A percentile compares a stretch with the other conserved stretches of the same genome.
Conservation (phyloP, 2,329 filamentous ascomycete genomes). For the Mollisia scopiformis region DNA sequence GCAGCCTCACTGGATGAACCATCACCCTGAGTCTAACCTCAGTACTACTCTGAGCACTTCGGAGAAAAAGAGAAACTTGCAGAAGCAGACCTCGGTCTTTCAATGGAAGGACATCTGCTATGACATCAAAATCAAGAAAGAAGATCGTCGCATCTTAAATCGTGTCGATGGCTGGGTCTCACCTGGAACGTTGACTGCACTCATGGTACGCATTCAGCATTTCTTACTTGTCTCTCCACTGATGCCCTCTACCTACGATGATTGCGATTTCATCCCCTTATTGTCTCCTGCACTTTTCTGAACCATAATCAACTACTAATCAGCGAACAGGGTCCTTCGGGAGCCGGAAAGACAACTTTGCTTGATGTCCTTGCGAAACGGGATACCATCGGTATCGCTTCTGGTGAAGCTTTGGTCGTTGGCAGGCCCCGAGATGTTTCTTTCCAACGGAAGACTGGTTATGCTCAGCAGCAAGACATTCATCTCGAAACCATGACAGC, state of each 20-base stretch:
- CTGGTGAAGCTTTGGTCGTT: conserved; percentile 68
- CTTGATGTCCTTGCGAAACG: conserved; percentile 79
- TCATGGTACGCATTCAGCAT: conserved; percentile 71
- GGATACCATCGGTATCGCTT: conserved; percentile 84
- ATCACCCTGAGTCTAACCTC: background rate
- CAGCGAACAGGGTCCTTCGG: conserved; percentile 61
- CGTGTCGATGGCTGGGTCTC: conserved; percentile 73
- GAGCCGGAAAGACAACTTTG: conserved; percentile 83
- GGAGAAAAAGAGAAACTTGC: conserved; percentile 9
- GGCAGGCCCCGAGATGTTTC: conserved; percentile 48
- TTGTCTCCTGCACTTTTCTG: too few species aligned
- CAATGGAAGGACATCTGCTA: conserved; percentile 58
- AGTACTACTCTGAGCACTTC: background rate
- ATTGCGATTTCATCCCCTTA: too few species aligned
- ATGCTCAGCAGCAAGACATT: conserved; percentile 90
- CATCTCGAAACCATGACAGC: conserved; percentile 84
- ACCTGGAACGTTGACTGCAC: conserved; percentile 68
- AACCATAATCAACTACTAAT: too few species aligned
- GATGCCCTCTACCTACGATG: too few species aligned
- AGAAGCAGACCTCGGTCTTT: conserved; percentile 31
- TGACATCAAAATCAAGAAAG: conserved; percentile 70
- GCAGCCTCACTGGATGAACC: conserved; percentile 42
- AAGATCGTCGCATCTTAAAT: conserved; percentile 65
- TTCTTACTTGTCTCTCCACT: too few species aligned
- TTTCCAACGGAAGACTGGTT: conserved; percentile 90